Evolutionary conservation across 441 rosid species (phyloP), one percentile per base, ranked within the genome.

Genomic region (Breynia disticha): DNA sequence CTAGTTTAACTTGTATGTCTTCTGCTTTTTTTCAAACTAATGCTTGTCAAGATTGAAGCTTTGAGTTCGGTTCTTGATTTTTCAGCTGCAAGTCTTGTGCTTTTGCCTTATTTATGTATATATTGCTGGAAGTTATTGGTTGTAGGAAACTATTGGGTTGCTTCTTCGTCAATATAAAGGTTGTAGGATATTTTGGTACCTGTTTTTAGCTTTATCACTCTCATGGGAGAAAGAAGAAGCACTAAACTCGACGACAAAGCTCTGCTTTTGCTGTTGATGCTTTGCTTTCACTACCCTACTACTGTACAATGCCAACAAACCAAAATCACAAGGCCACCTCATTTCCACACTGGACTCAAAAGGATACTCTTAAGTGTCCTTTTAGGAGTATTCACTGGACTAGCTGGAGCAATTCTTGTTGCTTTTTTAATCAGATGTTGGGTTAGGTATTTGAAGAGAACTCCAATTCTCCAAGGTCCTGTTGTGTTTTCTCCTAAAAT

Each of bases 381-480:
- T 1, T 65, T 79, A 43, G 98, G 98, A 62, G 71, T 71, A 41
- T 37, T 84, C 14, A 88, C 95, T 0, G 98, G 97, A 11, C 56
- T 81, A 60, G 46, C 69, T 18, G 82, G 75, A 16, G 83, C 94
- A 32, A 5, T 79, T 61, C 61, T 79, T 32, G 66, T 80, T 55
- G 97, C 91, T 58, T 79, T 71, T 54, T 54, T 78, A 4, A 72
- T 89, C 47, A 79, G 79, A 52, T 64, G 62, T 72, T 54, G 79
- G 12, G 73, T 84, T 54, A 68, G 67, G 18, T 89, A 73, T 79
- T 75, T 89, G 66, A 77, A 66, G 71, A 66, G 71, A 62, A 81
- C 99, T 0, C 97, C 96, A 54, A 79, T 86, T 49, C 88, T 89
- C 64, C 86, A 80, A 68, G 99, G 96, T 12, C 97, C 97, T 9